Conservation (phyloP, 495 filamentous ascomycete species). For the Pyrenula aspistea region DNA sequence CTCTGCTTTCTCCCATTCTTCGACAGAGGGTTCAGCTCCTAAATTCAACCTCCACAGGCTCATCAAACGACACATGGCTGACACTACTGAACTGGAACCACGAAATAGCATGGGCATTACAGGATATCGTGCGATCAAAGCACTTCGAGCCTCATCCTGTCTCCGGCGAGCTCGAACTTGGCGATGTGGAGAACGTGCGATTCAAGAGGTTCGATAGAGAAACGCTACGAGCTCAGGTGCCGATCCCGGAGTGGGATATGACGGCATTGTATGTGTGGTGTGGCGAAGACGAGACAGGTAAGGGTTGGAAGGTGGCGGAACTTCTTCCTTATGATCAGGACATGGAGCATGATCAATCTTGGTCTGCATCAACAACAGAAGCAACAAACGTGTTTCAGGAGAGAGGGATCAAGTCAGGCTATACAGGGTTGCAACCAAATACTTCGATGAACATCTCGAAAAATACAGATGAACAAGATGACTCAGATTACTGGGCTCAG, state of each 20-base stretch:
- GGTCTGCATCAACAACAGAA: slow-evolving; percentile 39
- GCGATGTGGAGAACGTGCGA: slow-evolving; percentile 45
- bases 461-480: slow-evolving; percentile 52
- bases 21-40: slow-evolving; percentile 78
- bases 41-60: slow-evolving; percentile 30
- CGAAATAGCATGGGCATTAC: slow-evolving; percentile 53
- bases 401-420: slow-evolving; percentile 23
- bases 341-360: slow-evolving; percentile 24
- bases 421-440: slow-evolving; percentile 14
- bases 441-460: not conserved
- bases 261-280: slow-evolving; percentile 56
- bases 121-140: slow-evolving; percentile 49
- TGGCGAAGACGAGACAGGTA: slow-evolving; percentile 51
- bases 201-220: slow-evolving; percentile 76
- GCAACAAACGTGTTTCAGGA: slow-evolving; percentile 32
- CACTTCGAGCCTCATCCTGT: slow-evolving; percentile 79
- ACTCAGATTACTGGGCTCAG: slow-evolving; percentile 88
- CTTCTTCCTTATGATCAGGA: slow-evolving; percentile 45
- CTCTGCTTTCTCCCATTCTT: slow-evolving; percentile 80
- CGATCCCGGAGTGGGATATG: slow-evolving; percentile 41
- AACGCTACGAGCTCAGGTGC: slow-evolving; percentile 62
- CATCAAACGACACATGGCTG: slow-evolving; percentile 71
- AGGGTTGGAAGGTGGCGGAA: slow-evolving; percentile 75
- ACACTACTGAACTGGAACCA: slow-evolving; percentile 77
- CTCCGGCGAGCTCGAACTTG: slow-evolving; percentile 79